These are phyloP conservation scores for Sporothrix pallida DNA, from an alignment of 2,329 filamentous ascomycete genomes.

Conservation along the genomic window DNA sequence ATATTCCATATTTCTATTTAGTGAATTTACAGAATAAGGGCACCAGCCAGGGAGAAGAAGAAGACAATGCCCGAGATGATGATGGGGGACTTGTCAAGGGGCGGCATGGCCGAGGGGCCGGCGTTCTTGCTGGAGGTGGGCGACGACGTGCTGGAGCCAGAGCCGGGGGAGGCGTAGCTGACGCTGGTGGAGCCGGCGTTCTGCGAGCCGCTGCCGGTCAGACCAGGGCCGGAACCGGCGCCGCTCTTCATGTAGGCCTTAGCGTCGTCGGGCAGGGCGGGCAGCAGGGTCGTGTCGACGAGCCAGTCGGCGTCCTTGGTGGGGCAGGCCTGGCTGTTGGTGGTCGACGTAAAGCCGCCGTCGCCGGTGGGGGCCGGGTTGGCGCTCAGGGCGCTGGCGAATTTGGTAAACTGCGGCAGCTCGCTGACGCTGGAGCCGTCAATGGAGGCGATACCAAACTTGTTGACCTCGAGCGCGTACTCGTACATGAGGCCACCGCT, in stretches of 20 bases:
- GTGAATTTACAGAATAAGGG: slow-evolving; percentile 48
- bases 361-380: slow-evolving; percentile 58
- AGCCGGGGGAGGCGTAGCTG: slow-evolving; percentile 49
- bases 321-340: slow-evolving; percentile 57
- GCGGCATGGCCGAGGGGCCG: slow-evolving; percentile 42
- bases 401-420: slow-evolving; percentile 65
- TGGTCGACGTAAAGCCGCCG: slow-evolving; percentile 57
- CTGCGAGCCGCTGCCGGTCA: slow-evolving; percentile 61
- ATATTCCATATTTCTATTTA: no score
- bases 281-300: slow-evolving; percentile 56
- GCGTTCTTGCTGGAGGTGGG: slow-evolving; percentile 43
- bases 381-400: slow-evolving; percentile 55
- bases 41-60: slow-evolving; percentile 48
- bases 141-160: slow-evolving; percentile 46
- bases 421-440: slow-evolving; percentile 60
- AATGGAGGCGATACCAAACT: slow-evolving; percentile 80
- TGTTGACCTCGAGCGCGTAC: slow-evolving; percentile 79
- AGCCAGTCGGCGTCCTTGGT: slow-evolving; percentile 57
- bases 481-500: slow-evolving; percentile 97
- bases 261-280: slow-evolving; percentile 58
- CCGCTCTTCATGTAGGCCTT: slow-evolving; percentile 60
- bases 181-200: slow-evolving; percentile 56
- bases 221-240: slow-evolving; percentile 60
- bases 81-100: slow-evolving; percentile 49
- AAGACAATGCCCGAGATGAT: slow-evolving; percentile 46